Conservation (phyloP, 371 early-diverging fungal species). For the Zychaea mexicana region DNA sequence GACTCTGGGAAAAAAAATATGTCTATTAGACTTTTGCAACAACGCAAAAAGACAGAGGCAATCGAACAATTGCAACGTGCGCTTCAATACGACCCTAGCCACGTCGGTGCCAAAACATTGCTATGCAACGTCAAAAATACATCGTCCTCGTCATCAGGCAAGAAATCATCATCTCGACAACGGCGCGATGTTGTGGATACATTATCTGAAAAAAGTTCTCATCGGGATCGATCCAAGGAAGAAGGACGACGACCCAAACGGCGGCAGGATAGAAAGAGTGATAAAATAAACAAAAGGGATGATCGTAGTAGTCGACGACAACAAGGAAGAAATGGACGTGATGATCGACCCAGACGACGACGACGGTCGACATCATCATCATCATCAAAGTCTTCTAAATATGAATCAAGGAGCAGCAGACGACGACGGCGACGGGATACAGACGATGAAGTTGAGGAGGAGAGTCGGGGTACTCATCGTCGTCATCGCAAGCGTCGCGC, state of each 20-base stretch:
- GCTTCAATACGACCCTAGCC: conserved; percentile 32
- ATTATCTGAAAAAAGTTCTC: background rate
- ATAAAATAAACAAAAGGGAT: conserved; percentile 12
- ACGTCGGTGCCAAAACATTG: conserved; percentile 34
- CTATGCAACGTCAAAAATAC: conserved; percentile 28
- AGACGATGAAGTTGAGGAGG: background rate
- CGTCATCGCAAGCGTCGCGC: background rate
- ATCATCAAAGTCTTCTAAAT: background rate
- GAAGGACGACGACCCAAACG: background rate
- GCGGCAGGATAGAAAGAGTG: background rate
- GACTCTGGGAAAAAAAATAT: background rate
- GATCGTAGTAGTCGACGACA: background rate
- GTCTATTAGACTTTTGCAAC: conserved; percentile 29
- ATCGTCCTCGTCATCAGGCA: background rate
- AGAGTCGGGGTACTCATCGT: background rate
- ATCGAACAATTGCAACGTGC: conserved; percentile 37
- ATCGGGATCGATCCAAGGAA: background rate
- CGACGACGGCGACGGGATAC: background rate
- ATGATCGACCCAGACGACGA: background rate
- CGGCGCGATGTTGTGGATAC: conserved; percentile 7
- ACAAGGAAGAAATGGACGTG: background rate
- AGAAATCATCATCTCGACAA: background rate
- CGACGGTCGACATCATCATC: background rate
- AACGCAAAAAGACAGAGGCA: conserved; percentile 30
- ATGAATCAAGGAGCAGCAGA: background rate